Base-by-base conservation (phyloP, 192 early-diverging fungal species). In the Backusella circina region DNA sequence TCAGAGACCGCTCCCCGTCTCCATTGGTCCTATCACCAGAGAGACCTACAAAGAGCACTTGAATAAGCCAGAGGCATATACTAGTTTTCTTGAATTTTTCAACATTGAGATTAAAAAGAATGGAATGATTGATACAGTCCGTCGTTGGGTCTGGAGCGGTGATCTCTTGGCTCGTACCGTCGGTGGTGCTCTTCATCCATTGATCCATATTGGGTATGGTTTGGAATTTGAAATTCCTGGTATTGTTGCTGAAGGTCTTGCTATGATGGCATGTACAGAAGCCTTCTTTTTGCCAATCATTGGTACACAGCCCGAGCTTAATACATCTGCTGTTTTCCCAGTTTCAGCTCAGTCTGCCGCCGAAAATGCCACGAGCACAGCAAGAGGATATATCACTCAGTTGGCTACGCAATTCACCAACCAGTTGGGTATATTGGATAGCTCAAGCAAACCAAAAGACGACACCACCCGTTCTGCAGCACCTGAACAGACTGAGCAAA, bases 191-290 rank as follows among this genome's bases (percentile, higher is more conserved):
- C 82, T 84, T 61, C 88, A 91, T 70, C 89, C 89, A 23, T 70
- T 91, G n/a, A 89, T 91, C 66, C 87, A 88, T 77, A 64, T 91
- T 23, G 88, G 89, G 6, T 89, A 89, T 73, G 89, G 86, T 1
- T 36, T 89, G n/a, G 89, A 91, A 72, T 91, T 89, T 77, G 84
- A 83, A 13, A 76, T 85, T 72, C 81, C 81, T 73, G 82, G 84
- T 35, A 82, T 87, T 36, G 77, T 84, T 7, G 88, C 86, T 9
- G 84, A 81, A 33, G 89, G 87, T 3, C 73, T 90, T 31, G 84
- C 88, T 0, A 81, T 86, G 83, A 77, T 77, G 9, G 85, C 85
- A 31, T 75, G 85, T 5, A 85, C 87, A 21, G 73, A 76, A 2
- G 16, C 33, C 0, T 41, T 54, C 32, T 80, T 86, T 73, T 16